phyloP scores from a whole-genome alignment of 805 yeast genomes.

The Cyberlindnera veronae region DNA sequence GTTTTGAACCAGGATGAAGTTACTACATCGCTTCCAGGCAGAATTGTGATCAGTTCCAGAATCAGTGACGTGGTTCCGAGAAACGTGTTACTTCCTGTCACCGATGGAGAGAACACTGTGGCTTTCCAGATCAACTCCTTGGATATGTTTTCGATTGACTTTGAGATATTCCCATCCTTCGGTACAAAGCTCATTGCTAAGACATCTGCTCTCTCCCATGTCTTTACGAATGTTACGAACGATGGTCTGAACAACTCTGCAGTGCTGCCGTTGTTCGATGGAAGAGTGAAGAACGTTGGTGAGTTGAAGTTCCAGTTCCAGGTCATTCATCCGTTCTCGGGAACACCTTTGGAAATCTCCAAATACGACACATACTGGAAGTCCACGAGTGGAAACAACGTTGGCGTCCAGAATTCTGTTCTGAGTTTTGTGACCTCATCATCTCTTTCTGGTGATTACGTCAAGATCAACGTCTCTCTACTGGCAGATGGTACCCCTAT shows the following conservation, averaged over 20 bases:
- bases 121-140: conserved; percentile 83
- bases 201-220: conserved; percentile 68
- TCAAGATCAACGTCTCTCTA: conserved; percentile 63
- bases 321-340: conserved; percentile 85
- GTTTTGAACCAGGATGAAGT: conserved; percentile 42
- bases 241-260: conserved; percentile 38
- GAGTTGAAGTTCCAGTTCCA: conserved; percentile 73
- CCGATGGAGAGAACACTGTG: conserved; percentile 52
- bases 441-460: conserved; percentile 78
- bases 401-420: conserved; percentile 28
- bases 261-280: conserved; percentile 75
- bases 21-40: conserved; percentile 57
- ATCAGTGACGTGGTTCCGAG: conserved; percentile 84
- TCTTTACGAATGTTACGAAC: conserved; percentile 35
- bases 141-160: conserved; percentile 71
- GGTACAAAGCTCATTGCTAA: conserved; percentile 92
- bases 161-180: conserved; percentile 90
- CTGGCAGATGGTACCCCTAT: conserved; percentile 84
- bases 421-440: conserved; percentile 87
- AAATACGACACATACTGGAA: conserved; percentile 98
- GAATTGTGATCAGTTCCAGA: conserved; percentile 77
- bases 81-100: conserved; percentile 72
- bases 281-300: conserved; percentile 78
- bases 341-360: conserved; percentile 78
- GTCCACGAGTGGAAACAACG: conserved; percentile 57